Evolutionary conservation across 1,284 basidiomycete species (phyloP), one percentile per base, ranked within the genome.

Genomic region (Xerocomus minutiporus): DNA sequence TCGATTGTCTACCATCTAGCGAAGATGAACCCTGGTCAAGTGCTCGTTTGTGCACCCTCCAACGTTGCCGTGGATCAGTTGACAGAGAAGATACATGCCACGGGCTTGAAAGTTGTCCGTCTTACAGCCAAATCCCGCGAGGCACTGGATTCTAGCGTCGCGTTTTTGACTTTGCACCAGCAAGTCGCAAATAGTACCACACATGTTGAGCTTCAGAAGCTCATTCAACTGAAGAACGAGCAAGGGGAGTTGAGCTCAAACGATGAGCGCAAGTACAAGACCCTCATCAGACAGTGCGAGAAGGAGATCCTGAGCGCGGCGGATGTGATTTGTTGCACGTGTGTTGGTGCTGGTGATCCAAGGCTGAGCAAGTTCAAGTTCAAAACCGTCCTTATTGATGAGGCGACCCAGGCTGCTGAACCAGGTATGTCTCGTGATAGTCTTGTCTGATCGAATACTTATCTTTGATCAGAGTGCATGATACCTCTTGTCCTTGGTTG

Each of bases 41-140:
- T 99, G 25, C 88, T 99, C 40, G 97, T 99, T 54, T 97, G 95
- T 69, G 97, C 97, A 1, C 97, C 97, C 0, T 99, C 97, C 51
- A 99, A 99, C 74, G 97, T 99, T 59, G 97, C 97, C 45, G 97
- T 99, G 52, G 97, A 99, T 70, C 97, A 99, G 69, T 81, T 99
- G 52, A 97, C 95, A 17, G 97, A 98, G 73, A 99, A 99, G 78
- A 98, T 99, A 56, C 96, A 99, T 67, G 77, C 86, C 25, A 98
- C 97, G 6, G 96, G 97, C 0, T 80, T 99, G 61, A 98, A 98
- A 72, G 97, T 97, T 55, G 97, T 99, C 44, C 92, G 97, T 45
- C 79, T 99, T 25, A 97, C 94, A 2, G 97, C 97, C 57, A 99
- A 99, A 71, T 97, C 93, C 9, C 90, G 97, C 39, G 97, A 99